Evolutionary conservation across 169 alveolate species (phyloP).

Genomic region (Besnoitia besnoiti): DNA sequence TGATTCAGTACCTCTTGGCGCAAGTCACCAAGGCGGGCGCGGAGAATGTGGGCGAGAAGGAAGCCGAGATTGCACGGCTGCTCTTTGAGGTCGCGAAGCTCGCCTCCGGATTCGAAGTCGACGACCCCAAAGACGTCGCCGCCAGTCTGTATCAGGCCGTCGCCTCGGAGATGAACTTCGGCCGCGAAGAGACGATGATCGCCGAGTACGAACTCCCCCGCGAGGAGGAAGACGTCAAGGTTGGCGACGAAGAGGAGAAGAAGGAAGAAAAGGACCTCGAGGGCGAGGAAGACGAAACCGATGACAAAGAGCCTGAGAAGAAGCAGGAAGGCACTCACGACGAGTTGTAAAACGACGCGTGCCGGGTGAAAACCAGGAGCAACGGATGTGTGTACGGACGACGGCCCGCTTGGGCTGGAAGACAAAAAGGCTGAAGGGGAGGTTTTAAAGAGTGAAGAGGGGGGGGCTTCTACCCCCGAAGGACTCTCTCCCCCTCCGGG

Average conservation of each 20-base stretch:
- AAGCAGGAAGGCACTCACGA: neutral
- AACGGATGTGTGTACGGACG: no score
- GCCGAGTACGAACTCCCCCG: neutral
- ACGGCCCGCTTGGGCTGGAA: no score
- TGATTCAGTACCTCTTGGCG: constrained; percentile 48
- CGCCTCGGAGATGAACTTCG: neutral
- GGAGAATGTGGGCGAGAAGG: neutral
- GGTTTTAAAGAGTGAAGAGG: no score
- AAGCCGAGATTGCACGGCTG: constrained; percentile 59
- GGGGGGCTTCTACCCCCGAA: no score
- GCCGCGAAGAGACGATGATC: neutral
- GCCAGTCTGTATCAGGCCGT: constrained; percentile 64
- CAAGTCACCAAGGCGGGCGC: neutral
- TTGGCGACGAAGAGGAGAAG: neutral
- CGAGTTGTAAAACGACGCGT: neutral
- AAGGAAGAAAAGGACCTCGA: neutral
- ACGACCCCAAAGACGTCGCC: constrained; percentile 70
- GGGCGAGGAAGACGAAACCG: constrained; percentile 4
- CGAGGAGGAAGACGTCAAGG: neutral
- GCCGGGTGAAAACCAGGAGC: no score
- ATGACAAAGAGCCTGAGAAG: neutral
- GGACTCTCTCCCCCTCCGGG: no score
- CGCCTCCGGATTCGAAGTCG: constrained; percentile 76
- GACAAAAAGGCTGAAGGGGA: no score
- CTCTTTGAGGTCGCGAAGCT: constrained; percentile 74